These are phyloP conservation scores for Phaeosphaeriaceae sp. DNA, from an alignment of 2,329 filamentous ascomycete species.

Conservation along the genomic window DNA sequence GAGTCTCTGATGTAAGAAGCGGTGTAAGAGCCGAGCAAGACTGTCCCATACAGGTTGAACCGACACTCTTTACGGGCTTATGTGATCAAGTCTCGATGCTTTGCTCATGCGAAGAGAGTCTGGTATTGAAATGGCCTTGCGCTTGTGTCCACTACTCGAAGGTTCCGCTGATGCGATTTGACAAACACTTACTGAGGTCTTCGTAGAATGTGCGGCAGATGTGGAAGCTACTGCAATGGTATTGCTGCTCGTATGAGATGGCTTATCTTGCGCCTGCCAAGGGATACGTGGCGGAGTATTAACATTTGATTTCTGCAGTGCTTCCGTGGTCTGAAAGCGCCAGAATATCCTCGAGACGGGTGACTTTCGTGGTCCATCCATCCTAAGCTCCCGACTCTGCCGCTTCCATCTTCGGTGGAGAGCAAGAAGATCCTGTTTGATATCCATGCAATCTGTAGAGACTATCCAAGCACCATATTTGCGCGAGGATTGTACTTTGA, in stretches of 20 bases:
- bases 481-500: slow-evolving; percentile 30
- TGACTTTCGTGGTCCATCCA: not conserved
- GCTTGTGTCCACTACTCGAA: not conserved
- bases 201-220: not conserved
- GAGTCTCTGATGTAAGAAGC: not conserved
- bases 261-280: not conserved
- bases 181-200: not conserved
- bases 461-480: slow-evolving; percentile 25
- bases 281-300: slow-evolving; percentile 15
- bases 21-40: not conserved
- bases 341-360: slow-evolving; percentile 2
- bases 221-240: not conserved
- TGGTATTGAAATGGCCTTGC: not conserved
- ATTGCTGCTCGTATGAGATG: not conserved
- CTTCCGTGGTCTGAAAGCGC: slow-evolving; percentile 4
- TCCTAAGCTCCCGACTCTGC: not conserved
- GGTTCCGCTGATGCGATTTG: not conserved
- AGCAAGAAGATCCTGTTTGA: slow-evolving; percentile 18
- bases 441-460: slow-evolving; percentile 16
- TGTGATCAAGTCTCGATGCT: not conserved
- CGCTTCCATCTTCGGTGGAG: slow-evolving; percentile 15
- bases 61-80: not conserved
- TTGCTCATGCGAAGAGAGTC: not conserved
- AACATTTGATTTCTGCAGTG: slow-evolving; percentile 27
- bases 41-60: not conserved